Conservation (phyloP, 345 rosid genomes). For the Eucalyptus tenuipes region DNA sequence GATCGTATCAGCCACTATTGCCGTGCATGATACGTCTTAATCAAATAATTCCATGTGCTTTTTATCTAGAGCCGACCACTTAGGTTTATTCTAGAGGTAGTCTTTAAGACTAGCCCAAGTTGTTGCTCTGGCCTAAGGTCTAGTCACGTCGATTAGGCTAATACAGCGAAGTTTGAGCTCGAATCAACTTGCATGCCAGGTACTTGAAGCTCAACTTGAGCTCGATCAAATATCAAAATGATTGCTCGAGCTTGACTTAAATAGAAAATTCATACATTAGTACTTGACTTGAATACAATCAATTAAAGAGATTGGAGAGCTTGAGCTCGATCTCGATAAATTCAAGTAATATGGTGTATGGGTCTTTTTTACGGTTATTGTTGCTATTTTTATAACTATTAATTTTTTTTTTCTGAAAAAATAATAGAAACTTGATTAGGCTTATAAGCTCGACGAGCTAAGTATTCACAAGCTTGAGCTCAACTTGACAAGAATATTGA, state of each 20-base stretch:
- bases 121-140: not conserved
- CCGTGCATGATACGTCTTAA: not conserved
- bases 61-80: not conserved
- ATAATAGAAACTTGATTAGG: not conserved
- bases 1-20: not conserved
- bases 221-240: not conserved
- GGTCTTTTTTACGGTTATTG: not conserved
- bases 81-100: not conserved
- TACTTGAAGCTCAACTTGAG: not conserved
- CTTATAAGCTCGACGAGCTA: accelerated
- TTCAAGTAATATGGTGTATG: not conserved
- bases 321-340: not conserved
- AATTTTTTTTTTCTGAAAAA: not conserved
- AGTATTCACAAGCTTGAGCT: not conserved
- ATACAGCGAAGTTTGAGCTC: not conserved
- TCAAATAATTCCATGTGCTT: not conserved
- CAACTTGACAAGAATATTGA: not conserved
- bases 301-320: not conserved
- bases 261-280: not conserved
- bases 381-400: not conserved
- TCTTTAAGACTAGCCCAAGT: not conserved
- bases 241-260: not conserved
- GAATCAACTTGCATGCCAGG: not conserved
- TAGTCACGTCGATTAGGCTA: not conserved
- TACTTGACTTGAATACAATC: not conserved